A percentile compares a stretch with the other conserved stretches of the same genome.
Conservation (phyloP, 1,139 yeast genomes). For the Taphrina communis region DNA sequence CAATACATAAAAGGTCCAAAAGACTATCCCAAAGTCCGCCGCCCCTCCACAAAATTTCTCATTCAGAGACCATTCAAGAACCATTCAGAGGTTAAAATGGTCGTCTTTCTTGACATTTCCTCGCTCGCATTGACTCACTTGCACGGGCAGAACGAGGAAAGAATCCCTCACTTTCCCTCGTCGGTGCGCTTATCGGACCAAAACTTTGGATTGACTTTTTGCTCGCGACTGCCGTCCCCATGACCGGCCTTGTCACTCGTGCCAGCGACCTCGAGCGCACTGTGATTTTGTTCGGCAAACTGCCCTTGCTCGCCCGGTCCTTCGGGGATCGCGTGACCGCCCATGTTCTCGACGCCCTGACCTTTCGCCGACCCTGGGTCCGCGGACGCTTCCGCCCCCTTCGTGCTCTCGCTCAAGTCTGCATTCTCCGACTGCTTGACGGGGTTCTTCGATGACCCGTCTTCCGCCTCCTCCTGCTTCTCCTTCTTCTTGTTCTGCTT, state of each 20-base stretch:
- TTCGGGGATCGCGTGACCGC: constrained; percentile 29
- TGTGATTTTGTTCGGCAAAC: constrained; percentile 23
- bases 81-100: too few species aligned
- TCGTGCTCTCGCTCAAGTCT: constrained; percentile 23
- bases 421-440: constrained; percentile 11
- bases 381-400: constrained; percentile 22
- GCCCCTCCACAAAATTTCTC: too few species aligned
- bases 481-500: background rate
- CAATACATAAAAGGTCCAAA: too few species aligned
- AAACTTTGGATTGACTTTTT: constrained; percentile 26
- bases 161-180: background rate
- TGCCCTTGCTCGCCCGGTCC: constrained; percentile 26
- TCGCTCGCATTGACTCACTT: too few species aligned
- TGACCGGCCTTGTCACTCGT: constrained; percentile 8
- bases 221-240: constrained; percentile 8
- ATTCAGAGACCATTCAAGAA: too few species aligned
- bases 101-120: too few species aligned
- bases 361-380: constrained; percentile 13
- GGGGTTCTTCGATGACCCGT: constrained; percentile 11
- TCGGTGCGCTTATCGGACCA: constrained; percentile 19
- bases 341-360: constrained; percentile 25
- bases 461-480: constrained; percentile 3
- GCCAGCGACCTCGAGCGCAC: constrained; percentile 25
- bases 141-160: too few species aligned
- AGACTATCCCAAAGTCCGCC: too few species aligned